Evolutionary conservation across 1,139 yeast species (phyloP).

Genomic region (Lodderomyces pseudojiufengensis): DNA sequence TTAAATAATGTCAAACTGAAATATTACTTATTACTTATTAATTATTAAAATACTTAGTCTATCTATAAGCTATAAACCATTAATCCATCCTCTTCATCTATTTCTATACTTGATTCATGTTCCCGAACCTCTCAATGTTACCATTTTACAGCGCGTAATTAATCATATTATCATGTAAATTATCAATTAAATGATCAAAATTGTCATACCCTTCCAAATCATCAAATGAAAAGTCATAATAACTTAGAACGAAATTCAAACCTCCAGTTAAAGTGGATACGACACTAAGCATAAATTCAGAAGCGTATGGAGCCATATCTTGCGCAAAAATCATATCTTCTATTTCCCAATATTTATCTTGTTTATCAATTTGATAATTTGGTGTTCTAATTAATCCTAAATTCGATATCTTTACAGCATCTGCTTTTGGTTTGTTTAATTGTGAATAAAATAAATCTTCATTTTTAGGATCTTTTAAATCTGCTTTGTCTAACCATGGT

Average conservation of each 20-base stretch:
- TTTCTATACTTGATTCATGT: too few species aligned
- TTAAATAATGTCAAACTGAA: too few species aligned
- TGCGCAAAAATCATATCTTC: slow-evolving; percentile 35
- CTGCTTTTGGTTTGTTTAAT: slow-evolving; percentile 30
- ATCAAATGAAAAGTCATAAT: slow-evolving; percentile 24
- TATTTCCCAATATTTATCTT: slow-evolving; percentile 21
- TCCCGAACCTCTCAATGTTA: too few species aligned
- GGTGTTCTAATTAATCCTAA: slow-evolving; percentile 31
- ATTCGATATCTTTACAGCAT: slow-evolving; percentile 37
- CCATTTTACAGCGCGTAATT: slow-evolving; percentile 11
- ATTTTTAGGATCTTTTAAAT: slow-evolving; percentile 19
- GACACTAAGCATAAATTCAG: slow-evolving; percentile 35
- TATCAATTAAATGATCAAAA: slow-evolving; percentile 22
- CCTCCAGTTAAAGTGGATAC: slow-evolving; percentile 35
- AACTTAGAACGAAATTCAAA: slow-evolving; percentile 33
- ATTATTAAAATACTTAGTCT: too few species aligned
- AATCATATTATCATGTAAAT: slow-evolving; percentile 21
- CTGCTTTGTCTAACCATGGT: slow-evolving; percentile 18
- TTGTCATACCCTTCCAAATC: slow-evolving; percentile 19
- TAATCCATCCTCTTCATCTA: too few species aligned
- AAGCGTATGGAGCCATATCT: slow-evolving; percentile 33
- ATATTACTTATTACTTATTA: too few species aligned
- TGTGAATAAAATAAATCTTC: slow-evolving; percentile 19
- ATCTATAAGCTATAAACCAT: too few species aligned
- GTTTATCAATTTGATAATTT: slow-evolving; percentile 7